phyloP scores from a whole-genome alignment of 768 basidiomycete genomes.

The Suillus discolor region DNA sequence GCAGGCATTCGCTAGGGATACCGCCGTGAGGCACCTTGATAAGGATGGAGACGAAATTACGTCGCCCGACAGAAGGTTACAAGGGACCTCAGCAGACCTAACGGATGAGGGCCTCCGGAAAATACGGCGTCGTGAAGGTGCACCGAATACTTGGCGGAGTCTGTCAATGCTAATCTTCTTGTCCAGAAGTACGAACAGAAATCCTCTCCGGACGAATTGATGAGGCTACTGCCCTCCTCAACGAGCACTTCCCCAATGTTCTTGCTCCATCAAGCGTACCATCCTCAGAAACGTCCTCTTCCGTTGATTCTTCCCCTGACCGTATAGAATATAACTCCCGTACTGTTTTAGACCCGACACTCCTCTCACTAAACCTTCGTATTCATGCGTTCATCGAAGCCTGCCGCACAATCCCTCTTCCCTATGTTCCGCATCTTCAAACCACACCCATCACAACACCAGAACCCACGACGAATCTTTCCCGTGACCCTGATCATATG shows the following conservation, averaged over 20 bases:
- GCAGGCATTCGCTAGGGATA: constrained; percentile 65
- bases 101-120: constrained; percentile 45
- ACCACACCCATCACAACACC: constrained; percentile 15
- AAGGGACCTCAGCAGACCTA: constrained; percentile 25
- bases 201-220: constrained; percentile 80
- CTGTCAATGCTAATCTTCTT: constrained; percentile 3
- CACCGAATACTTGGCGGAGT: constrained; percentile 17
- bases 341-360: constrained; percentile 71
- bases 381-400: constrained; percentile 88
- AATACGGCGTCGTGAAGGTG: constrained; percentile 59
- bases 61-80: constrained; percentile 24
- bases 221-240: constrained; percentile 65
- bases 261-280: constrained; percentile 36
- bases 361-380: constrained; percentile 81
- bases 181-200: constrained; percentile 64
- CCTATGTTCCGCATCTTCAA: constrained; percentile 34
- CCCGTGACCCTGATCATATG: constrained; percentile 32
- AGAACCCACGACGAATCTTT: constrained; percentile 15
- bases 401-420: constrained; percentile 71
- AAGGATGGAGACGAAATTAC: constrained; percentile 70
- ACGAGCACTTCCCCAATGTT: constrained; percentile 76
- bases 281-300: constrained; percentile 12
- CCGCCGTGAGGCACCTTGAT: constrained; percentile 61
- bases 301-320: constrained; percentile 32
- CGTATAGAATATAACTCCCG: constrained; percentile 52